Percentiles rank a stretch among this genome's conserved stretches.
phyloP scores from a whole-genome alignment of 129 eudicot species.

The Centrapalus pauciflorus region DNA sequence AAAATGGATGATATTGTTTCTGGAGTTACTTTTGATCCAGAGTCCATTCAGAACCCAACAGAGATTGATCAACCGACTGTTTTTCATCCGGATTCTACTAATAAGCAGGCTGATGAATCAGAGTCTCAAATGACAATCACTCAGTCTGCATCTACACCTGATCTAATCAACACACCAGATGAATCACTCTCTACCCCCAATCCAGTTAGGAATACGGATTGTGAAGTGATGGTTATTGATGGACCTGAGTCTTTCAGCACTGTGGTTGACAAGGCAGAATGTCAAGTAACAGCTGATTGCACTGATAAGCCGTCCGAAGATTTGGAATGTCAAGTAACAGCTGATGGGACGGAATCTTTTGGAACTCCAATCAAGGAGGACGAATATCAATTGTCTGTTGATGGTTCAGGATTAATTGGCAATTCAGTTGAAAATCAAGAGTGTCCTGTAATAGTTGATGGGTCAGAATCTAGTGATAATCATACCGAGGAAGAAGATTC shows the following conservation, averaged over 20 bases:
- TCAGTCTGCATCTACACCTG: slow-evolving; percentile 10
- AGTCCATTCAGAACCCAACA: neutral
- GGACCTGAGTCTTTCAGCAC: slow-evolving; percentile 16
- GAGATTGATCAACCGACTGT: slow-evolving; percentile 7
- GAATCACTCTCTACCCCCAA: slow-evolving; percentile 1
- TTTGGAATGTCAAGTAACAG: slow-evolving; percentile 9
- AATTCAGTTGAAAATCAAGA: slow-evolving; percentile 15
- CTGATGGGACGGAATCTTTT: slow-evolving; percentile 17
- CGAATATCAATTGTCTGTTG: slow-evolving; percentile 15
- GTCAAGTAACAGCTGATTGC: slow-evolving; percentile 12
- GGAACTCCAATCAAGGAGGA: slow-evolving; percentile 10
- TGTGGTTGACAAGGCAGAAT: slow-evolving; percentile 3
- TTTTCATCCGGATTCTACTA: neutral
- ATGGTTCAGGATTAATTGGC: slow-evolving; percentile 19
- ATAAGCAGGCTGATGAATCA: neutral
- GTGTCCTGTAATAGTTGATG: slow-evolving; percentile 17
- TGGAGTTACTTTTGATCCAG: slow-evolving; percentile 15
- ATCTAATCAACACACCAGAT: slow-evolving; percentile 8
- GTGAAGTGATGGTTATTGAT: slow-evolving; percentile 14
- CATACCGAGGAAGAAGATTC: slow-evolving; percentile 17
- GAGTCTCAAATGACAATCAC: slow-evolving; percentile 5
- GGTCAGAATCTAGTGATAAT: slow-evolving; percentile 20
- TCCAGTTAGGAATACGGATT: slow-evolving; percentile 9
- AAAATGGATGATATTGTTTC: slow-evolving; percentile 13
- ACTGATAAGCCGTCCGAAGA: slow-evolving; percentile 24